These are phyloP conservation scores for Mimosa pudica DNA, from an alignment of 306 rosid genomes.

Conservation along the genomic window DNA sequence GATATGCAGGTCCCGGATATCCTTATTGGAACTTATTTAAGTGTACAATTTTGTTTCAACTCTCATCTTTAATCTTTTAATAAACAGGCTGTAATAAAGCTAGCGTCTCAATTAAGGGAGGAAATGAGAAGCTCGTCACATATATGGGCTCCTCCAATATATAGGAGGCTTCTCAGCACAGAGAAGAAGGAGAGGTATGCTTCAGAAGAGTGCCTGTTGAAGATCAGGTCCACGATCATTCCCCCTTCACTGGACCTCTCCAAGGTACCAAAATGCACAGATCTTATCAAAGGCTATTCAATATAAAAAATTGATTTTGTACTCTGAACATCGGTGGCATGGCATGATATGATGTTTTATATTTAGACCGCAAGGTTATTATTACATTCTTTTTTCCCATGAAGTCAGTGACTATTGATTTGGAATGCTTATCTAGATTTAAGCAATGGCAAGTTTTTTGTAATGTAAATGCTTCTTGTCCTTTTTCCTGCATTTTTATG, in stretches of 20 bases:
- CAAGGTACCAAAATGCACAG: constrained; percentile 51
- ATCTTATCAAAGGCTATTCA: constrained; percentile 4
- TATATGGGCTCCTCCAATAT: constrained; percentile 78
- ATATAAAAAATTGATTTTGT: not conserved
- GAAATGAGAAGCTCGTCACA: constrained; percentile 70
- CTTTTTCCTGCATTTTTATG: constrained; percentile 21
- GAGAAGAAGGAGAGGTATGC: constrained; percentile 87
- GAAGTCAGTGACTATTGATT: not conserved
- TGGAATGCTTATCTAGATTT: not conserved
- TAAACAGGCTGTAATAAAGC: constrained; percentile 67
- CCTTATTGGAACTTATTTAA: constrained; percentile 10
- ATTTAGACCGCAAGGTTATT: constrained; percentile 2
- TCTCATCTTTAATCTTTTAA: constrained; percentile 25
- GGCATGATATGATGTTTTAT: constrained; percentile 3
- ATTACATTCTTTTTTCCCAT: constrained; percentile 14
- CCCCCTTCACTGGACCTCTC: constrained; percentile 75
- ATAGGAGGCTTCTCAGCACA: constrained; percentile 77
- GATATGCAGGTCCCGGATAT: constrained; percentile 3
- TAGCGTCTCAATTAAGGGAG: constrained; percentile 55
- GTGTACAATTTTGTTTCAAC: constrained; percentile 5
- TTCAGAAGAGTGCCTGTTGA: constrained; percentile 77
- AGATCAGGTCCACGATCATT: constrained; percentile 59
- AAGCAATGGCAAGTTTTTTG: constrained; percentile 20
- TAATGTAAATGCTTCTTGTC: constrained; percentile 10
- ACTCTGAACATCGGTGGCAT: constrained; percentile 15